Evolutionary conservation across 73 alveolate species (phyloP), one percentile per base, ranked within the genome.

Genomic region (Effrenium voratum): DNA sequence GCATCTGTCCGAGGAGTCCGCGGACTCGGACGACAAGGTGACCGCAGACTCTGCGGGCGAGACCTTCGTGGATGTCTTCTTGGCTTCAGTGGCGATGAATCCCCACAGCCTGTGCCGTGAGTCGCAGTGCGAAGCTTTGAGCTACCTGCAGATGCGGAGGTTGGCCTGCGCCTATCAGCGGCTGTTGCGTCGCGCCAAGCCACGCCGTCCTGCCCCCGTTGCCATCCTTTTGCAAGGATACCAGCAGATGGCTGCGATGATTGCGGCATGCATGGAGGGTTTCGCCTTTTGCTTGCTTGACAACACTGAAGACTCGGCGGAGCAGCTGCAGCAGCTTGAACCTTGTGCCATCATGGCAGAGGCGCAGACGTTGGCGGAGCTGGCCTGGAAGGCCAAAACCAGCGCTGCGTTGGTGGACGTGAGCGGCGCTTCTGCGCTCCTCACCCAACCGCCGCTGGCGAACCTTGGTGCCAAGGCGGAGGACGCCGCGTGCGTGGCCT

Each of bases 401-500:
- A n/a, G n/a, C n/a, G n/a, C n/a, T n/a, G n/a, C n/a, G n/a, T n/a
- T n/a, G n/a, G 40, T 83, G 55, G 93, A 83, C 55, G 77, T 38
- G 93, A 83, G 41, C 24, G 30, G 40, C 1, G 93, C 38, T 75
- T n/a, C 43, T 50, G 47, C 93, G 40, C 77, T 83, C 6, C 93
- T 83, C 16, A 50, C 77, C 22, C 93, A 83, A 52, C 77, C 93
- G n/a, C 93, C 93, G 52, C 47, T 50, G 77, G 57, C 77, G 26
- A 49, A 55, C 47, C 32, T 15, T 40, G 93, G 38, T 5, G 34
- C n/a, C 28, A 50, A 50, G 22, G 77, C 40, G 32, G 93, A 55
- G 43, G 93, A 83, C 43, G 93, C 34, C 77, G 47, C 77, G 41
- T 83, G 93, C 76, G 77, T 83, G 47, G 93, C 93, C 45, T 46